Evolutionary conservation across 352 stramenopile genomes (phyloP).

Genomic region (Phytopythium cucurbitacearum): DNA sequence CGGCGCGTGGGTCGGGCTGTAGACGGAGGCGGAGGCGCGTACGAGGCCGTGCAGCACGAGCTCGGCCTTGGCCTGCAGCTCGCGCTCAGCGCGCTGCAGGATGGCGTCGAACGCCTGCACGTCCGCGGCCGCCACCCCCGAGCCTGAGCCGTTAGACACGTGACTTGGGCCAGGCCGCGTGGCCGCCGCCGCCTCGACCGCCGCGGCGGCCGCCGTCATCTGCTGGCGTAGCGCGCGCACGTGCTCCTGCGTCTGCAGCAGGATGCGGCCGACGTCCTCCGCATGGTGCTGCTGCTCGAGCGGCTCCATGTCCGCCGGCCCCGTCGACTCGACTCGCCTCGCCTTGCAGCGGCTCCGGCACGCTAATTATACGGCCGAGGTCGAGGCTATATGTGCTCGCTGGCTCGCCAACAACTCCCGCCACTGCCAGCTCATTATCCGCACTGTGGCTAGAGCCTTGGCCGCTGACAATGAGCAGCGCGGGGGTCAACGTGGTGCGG

Average conservation of each 20-base stretch:
- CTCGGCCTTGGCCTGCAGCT: slow-evolving; percentile 78
- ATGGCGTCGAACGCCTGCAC: slow-evolving; percentile 63
- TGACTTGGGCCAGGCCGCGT: slow-evolving; percentile 18
- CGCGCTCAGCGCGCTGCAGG: slow-evolving; percentile 56
- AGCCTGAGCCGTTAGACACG: neutral
- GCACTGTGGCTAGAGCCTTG: slow-evolving; percentile 10
- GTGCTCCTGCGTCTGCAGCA: slow-evolving; percentile 81
- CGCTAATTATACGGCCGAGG: slow-evolving; percentile 17
- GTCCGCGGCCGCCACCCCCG: slow-evolving; percentile 19
- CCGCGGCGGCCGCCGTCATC: slow-evolving; percentile 32
- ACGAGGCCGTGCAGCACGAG: slow-evolving; percentile 72
- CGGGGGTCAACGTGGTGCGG: slow-evolving; percentile 28
- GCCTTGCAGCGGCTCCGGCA: neutral
- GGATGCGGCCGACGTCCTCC: slow-evolving; percentile 75
- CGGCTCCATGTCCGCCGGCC: slow-evolving; percentile 48
- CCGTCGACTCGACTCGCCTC: neutral
- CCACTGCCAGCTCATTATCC: slow-evolving; percentile 29
- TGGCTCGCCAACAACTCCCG: slow-evolving; percentile 50
- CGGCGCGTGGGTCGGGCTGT: slow-evolving; percentile 6
- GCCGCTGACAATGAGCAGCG: neutral
- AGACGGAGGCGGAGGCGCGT: slow-evolving; percentile 28
- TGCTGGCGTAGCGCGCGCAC: slow-evolving; percentile 71
- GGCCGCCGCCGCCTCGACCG: slow-evolving; percentile 23
- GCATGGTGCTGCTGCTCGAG: slow-evolving; percentile 78
- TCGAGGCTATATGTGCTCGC: neutral